Evolutionary conservation across 2,329 filamentous ascomycete species (phyloP), one percentile per base, ranked within the genome.

Genomic region (Rhynchosporium agropyri): DNA sequence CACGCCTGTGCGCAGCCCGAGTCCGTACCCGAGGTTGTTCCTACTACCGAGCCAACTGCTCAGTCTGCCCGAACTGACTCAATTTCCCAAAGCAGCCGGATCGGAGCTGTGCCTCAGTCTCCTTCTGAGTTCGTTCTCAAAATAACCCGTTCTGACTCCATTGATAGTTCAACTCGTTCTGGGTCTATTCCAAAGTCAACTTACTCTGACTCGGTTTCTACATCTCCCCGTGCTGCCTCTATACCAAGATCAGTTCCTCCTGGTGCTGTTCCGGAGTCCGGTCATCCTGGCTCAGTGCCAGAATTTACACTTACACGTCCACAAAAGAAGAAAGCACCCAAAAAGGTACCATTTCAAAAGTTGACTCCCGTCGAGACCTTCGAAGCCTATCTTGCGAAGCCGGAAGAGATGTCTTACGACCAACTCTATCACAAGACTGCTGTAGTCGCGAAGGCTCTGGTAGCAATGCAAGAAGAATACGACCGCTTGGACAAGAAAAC

Each of bases 391-490:
- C 64, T 74, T 5, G 63, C 63, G 2, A 64, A 68, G 46, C 58
- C 67, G 15, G 67, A 70, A 36, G 64, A 69, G 3, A 63, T 72
- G 66, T 28, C 65, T 9, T 70, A 70, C 46, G 67, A 71, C 4
- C 63, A 67, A 38, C 62, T 73, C 7, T 74, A 73, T 58, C 63
- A 66, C 26, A 67, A 66, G 31, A 67, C 70, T 20, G 60, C 54
- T 40, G 49, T 50, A 4, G 63, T 72, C 42, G 55, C 68, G 15
- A 58, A 63, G 3, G 61, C 66, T 50, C 53, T 74, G 49, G 33
- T 45, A 9, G 53, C 58, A 38, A 69, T 68, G 46, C 71, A 73
- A 62, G 63, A 68, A 28, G 72, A 74, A 51, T 73, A 58, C 56
- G 68, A 71, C 49, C 54, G 29, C 29, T 67, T 72, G 42, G 68